A percentile compares a stretch with the other conserved stretches of the same genome.
Evolutionary conservation across 192 early-diverging fungal genomes (phyloP).

Genomic region (Linderina pennispora): DNA sequence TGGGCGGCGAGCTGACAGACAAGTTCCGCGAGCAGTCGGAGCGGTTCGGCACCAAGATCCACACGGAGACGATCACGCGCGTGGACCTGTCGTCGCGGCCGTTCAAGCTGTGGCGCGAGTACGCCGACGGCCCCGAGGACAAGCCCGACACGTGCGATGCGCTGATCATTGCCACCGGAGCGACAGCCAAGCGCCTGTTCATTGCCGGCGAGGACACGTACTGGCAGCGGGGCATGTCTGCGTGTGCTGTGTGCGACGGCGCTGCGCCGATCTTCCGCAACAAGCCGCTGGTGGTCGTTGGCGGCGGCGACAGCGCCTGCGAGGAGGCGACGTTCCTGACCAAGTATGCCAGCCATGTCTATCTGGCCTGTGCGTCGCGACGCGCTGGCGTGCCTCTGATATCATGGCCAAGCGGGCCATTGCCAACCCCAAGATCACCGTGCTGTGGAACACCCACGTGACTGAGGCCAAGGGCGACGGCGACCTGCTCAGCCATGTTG

Average conservation of each 20-base stretch:
- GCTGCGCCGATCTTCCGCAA: conserved; percentile 96
- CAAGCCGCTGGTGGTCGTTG: conserved; percentile 91
- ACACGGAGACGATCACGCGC: conserved; percentile 84
- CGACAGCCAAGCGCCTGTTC: conserved; percentile 89
- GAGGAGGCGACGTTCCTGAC: conserved; percentile 97
- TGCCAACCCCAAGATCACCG: conserved; percentile 84
- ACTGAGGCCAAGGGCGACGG: conserved; percentile 85
- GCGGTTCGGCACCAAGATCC: conserved; percentile 79
- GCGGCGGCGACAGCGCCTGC: conserved; percentile 92
- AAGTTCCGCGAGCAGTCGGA: conserved; percentile 79
- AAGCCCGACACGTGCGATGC: conserved; percentile 72
- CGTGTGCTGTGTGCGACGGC: conserved; percentile 99
- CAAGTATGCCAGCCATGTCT: conserved; percentile 94
- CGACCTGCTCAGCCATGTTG: conserved; percentile 63
- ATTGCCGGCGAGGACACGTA: conserved; percentile 87
- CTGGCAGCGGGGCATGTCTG: conserved; percentile 99
- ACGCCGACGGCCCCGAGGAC: conserved; percentile 56
- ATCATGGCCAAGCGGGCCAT: conserved; percentile 90
- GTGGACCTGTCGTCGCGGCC: conserved; percentile 77
- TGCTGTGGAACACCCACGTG: conserved; percentile 86
- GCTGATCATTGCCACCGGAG: conserved; percentile 94
- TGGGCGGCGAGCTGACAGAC: conserved; percentile 83
- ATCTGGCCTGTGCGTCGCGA: conserved; percentile 92
- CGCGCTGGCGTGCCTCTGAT: conserved; percentile 90
- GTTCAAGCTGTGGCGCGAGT: conserved; percentile 86